Conservation (phyloP, 2,329 filamentous ascomycete species). For the Coniella vitis region DNA sequence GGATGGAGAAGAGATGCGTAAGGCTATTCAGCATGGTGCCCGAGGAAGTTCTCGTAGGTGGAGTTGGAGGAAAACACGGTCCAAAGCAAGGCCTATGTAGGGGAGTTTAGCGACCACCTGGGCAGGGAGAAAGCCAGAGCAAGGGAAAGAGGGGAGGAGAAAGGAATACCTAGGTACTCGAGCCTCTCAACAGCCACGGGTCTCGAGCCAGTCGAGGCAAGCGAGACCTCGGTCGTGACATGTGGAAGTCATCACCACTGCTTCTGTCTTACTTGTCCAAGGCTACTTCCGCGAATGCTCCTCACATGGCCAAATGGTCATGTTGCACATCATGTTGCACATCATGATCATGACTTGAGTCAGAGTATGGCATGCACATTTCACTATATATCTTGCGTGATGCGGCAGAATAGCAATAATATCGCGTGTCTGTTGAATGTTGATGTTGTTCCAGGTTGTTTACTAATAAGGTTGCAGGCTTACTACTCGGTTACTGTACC, state of each 20-base stretch:
- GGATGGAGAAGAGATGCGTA: constrained; percentile 5
- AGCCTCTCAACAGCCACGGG: no score
- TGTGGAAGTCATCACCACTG: not conserved
- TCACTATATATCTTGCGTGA: no score
- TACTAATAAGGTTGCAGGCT: no score
- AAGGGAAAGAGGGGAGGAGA: not conserved
- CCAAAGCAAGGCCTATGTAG: not conserved
- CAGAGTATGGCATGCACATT: no score
- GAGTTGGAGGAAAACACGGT: not conserved
- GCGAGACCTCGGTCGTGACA: not conserved
- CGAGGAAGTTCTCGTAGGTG: constrained; percentile 11
- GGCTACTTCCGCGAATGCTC: no score
- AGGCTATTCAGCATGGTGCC: constrained; percentile 11
- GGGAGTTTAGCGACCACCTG: not conserved
- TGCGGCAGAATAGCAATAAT: no score
- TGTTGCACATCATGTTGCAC: no score
- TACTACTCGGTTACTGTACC: no score
- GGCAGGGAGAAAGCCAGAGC: constrained; percentile 1
- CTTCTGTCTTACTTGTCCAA: not conserved
- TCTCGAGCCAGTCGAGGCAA: not conserved
- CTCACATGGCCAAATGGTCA: no score
- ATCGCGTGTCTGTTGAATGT: no score
- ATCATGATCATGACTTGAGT: no score
- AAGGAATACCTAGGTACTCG: not conserved
- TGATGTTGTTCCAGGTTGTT: no score